phyloP scores from a whole-genome alignment of 805 yeast genomes.

The Candida dajiaensis region DNA sequence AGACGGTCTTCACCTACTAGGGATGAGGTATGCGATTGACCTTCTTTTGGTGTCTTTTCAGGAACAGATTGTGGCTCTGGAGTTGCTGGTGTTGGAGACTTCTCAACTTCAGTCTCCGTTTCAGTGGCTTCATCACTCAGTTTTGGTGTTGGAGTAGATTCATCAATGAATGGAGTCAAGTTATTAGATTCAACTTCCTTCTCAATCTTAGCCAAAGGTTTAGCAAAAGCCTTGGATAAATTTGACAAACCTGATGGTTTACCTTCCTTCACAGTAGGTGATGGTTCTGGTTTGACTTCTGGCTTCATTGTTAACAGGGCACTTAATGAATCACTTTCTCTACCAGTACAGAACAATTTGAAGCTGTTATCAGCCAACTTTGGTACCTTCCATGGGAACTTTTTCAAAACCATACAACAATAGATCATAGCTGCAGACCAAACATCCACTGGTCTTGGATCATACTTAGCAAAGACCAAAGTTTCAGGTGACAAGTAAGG shows the following conservation, averaged over 20 bases:
- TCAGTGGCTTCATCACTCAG: constrained; percentile 21
- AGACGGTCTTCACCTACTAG: constrained; percentile 69
- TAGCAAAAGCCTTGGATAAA: constrained; percentile 21
- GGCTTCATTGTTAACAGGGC: constrained; percentile 53
- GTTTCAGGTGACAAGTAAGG: constrained; percentile 93
- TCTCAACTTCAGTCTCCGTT: constrained; percentile 3
- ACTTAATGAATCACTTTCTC: constrained; percentile 60
- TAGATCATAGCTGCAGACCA: constrained; percentile 92
- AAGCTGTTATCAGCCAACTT: constrained; percentile 75
- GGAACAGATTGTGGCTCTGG: constrained; percentile 13
- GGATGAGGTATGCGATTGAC: constrained; percentile 53
- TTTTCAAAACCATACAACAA: constrained; percentile 86
- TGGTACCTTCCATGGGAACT: constrained; percentile 95
- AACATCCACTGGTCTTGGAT: constrained; percentile 89
- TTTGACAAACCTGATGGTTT: constrained; percentile 20
- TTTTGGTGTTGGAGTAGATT: constrained; percentile 14
- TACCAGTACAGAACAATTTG: constrained; percentile 73
- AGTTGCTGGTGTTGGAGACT: constrained; percentile 10
- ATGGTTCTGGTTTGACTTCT: constrained; percentile 32
- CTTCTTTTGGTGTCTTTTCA: constrained; percentile 10
- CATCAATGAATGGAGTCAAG: background rate
- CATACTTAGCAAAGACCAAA: constrained; percentile 73
- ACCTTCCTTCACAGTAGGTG: constrained; percentile 20
- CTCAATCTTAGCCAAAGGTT: constrained; percentile 20
- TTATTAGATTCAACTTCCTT: background rate